Evolutionary conservation across 2,329 filamentous ascomycete genomes (phyloP).

Genomic region (Aspergillus oerlinghausenensis): DNA sequence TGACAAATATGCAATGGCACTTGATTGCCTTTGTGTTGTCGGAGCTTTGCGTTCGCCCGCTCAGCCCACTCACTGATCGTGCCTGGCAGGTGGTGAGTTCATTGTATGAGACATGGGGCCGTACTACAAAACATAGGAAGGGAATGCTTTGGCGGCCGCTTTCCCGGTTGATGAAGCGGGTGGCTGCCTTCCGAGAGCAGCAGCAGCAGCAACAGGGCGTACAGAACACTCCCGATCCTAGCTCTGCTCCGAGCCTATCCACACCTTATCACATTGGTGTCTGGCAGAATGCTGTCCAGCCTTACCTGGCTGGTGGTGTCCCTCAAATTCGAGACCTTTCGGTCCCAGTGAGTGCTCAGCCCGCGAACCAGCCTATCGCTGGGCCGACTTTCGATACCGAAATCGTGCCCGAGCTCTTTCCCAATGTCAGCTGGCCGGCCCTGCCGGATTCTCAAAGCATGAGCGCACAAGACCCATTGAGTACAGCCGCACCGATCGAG

Average conservation of each 20-base stretch:
- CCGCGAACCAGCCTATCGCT: slow-evolving; percentile 1
- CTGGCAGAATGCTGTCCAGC: slow-evolving; percentile 5
- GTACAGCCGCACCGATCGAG: slow-evolving; percentile 6
- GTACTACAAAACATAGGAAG: slow-evolving; percentile 38
- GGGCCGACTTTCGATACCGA: slow-evolving; percentile 21
- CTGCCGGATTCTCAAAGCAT: slow-evolving; percentile 10
- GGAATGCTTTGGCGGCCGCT: slow-evolving; percentile 62
- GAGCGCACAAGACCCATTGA: slow-evolving; percentile 5
- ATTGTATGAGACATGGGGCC: slow-evolving; percentile 37
- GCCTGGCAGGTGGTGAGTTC: slow-evolving; percentile 56
- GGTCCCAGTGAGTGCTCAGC: slow-evolving; percentile 2
- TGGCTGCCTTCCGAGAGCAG: slow-evolving; percentile 49
- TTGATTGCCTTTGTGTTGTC: slow-evolving; percentile 46
- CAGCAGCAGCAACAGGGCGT: slow-evolving; percentile 43
- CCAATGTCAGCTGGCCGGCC: slow-evolving; percentile 22
- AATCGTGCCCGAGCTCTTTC: slow-evolving; percentile 27
- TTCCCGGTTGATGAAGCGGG: slow-evolving; percentile 56
- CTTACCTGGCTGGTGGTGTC: slow-evolving; percentile 7
- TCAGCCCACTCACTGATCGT: slow-evolving; percentile 54
- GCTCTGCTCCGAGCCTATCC: slow-evolving; percentile 3
- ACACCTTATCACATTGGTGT: slow-evolving; percentile 1
- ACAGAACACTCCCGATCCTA: slow-evolving; percentile 15
- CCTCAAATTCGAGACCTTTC: slow-evolving; percentile 17
- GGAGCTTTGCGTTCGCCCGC: slow-evolving; percentile 54
- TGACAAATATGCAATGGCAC: slow-evolving; percentile 64